Base-by-base conservation (phyloP, 352 stramenopile genomes). In the Phytophthora europaea region DNA sequence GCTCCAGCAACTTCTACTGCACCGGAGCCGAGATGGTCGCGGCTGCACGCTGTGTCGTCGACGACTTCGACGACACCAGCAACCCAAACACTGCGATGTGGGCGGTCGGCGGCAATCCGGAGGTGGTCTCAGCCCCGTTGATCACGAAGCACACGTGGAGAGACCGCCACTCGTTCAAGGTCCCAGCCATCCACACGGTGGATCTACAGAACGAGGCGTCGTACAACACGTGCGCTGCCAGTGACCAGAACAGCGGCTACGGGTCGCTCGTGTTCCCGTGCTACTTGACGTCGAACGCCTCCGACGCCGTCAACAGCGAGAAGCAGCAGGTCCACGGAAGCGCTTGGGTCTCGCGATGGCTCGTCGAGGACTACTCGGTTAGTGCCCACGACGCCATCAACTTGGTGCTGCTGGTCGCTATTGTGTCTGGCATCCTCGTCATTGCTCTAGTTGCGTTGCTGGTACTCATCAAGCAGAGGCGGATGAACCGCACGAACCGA, bases 51-150 rank as follows among this genome's bases (percentile, higher is more conserved):
- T 53, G 47, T 18, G 47, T 53, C 20, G 20, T 53, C 10, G 47
- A 53, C 7, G 20, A 28, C 6, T 53, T 53, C 6, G 47, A 28
- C n/a, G 47, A 53, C 20, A 15, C 8, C 47, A 28, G 47, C 47
- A 53, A 53, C 8, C 20, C 47, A 51, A 51, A 51, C 47, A 53
- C 47, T 6, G 47, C 43, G 43, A 50, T 53, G 47, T 53, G 47
- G n/a, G 20, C 1, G n/a, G 16, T 16, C n/a, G 20, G 47, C 4
- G 47, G 20, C 6, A 6, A 53, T 15, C 20, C 18, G 9, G 9
- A 31, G n/a, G 18, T 28, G n/a, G 16, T 53, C 8, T 20, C 47
- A 10, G 10, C 20, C 16, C 47, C 47, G 15, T 18, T 20, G 20
- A 7, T 53, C 18, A 53, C 4, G 6, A 53, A 53, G 9, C 47